Conservation (phyloP, 2,329 filamentous ascomycete genomes). For the Daldinia eschscholtzii region DNA sequence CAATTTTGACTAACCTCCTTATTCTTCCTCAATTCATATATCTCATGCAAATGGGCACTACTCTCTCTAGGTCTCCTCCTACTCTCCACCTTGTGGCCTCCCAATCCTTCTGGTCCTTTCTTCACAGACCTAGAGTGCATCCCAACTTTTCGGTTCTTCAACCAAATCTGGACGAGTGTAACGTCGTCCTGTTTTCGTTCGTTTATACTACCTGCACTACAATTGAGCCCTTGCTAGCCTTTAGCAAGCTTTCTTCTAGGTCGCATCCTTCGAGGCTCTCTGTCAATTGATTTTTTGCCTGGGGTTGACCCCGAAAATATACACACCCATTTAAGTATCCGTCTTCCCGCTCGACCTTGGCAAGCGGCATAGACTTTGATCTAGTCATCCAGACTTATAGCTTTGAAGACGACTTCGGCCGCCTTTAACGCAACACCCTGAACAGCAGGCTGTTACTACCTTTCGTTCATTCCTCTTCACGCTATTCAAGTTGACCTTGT, state of each 20-base stretch:
- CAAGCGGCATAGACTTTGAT: slow-evolving; percentile 17
- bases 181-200: slow-evolving; percentile 35
- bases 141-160: slow-evolving; percentile 23
- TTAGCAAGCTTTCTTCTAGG: slow-evolving; percentile 29
- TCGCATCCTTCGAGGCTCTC: slow-evolving; percentile 30
- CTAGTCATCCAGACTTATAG: slow-evolving; percentile 18
- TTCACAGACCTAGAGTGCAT: slow-evolving; percentile 26
- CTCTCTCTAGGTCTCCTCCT: slow-evolving; percentile 9
- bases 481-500: slow-evolving; percentile 46
- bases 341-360: slow-evolving; percentile 19
- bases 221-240: slow-evolving; percentile 23
- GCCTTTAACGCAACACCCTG: slow-evolving; percentile 4
- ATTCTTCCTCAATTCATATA: slow-evolving; percentile 35
- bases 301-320: slow-evolving; percentile 10
- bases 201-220: slow-evolving; percentile 39
- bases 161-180: slow-evolving; percentile 24
- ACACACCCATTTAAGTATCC: slow-evolving; percentile 28
- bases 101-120: slow-evolving; percentile 35
- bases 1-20: slow-evolving; percentile 25
- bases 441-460: slow-evolving; percentile 47
- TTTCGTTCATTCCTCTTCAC: slow-evolving; percentile 35
- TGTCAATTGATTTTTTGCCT: slow-evolving; percentile 22
- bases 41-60: slow-evolving; percentile 31
- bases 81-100: slow-evolving; percentile 9
- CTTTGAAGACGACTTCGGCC: slow-evolving; percentile 17